These are phyloP conservation scores for Cucurbitaria berberidis DNA, from an alignment of 2,329 filamentous ascomycete species.

Conservation along the genomic window DNA sequence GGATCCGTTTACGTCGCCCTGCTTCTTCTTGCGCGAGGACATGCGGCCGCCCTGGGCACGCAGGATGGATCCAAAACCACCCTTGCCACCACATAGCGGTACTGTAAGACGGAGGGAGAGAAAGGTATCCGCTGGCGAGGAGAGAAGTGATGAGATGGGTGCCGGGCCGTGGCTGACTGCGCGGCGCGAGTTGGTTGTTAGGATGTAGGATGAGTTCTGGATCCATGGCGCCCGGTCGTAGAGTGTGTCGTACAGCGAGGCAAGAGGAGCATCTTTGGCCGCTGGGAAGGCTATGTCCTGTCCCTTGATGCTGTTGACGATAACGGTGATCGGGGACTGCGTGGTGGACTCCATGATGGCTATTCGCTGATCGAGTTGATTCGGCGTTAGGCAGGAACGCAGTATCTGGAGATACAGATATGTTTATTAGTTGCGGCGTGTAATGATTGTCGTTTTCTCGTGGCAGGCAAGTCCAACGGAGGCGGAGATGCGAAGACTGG, in stretches of 20 bases:
- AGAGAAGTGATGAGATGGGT: constrained; percentile 68
- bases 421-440: neutral
- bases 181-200: constrained; percentile 83
- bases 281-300: constrained; percentile 83
- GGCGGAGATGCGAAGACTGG: neutral
- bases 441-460: neutral
- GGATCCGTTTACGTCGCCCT: constrained; percentile 83
- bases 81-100: constrained; percentile 89
- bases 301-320: constrained; percentile 84
- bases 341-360: constrained; percentile 32
- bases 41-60: constrained; percentile 97
- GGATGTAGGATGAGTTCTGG: constrained; percentile 66
- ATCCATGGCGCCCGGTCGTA: constrained; percentile 64
- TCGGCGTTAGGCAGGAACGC: neutral
- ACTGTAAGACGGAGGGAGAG: constrained; percentile 81
- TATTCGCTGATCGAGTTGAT: neutral
- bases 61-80: constrained; percentile 95
- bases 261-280: constrained; percentile 68
- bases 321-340: constrained; percentile 57
- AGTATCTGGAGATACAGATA: neutral
- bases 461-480: neutral
- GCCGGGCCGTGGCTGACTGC: constrained; percentile 64
- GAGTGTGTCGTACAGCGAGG: constrained; percentile 70
- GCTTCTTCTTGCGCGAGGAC: constrained; percentile 91
- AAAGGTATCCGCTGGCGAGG: constrained; percentile 66